A percentile compares a stretch with the other conserved stretches of the same genome.
These are phyloP conservation scores for Casuarina glauca DNA, from an alignment of 306 rosid species.

Conservation along the genomic window DNA sequence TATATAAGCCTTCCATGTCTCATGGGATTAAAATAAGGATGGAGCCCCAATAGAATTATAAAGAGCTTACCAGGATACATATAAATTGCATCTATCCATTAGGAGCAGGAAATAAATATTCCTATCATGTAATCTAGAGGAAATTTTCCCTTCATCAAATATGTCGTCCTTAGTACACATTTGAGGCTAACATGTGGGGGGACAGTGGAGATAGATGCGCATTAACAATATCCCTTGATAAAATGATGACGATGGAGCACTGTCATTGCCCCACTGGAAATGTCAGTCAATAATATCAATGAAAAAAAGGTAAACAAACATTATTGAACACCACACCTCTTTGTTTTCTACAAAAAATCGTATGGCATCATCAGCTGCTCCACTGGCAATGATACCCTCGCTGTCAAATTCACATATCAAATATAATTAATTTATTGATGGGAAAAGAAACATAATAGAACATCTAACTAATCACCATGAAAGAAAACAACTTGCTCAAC, in stretches of 20 bases:
- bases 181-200: background rate
- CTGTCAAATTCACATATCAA: slow-evolving; percentile 48
- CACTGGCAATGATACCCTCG: slow-evolving; percentile 86
- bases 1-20: background rate
- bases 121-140: background rate
- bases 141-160: background rate
- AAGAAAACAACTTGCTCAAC: background rate
- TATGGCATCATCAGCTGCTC: slow-evolving; percentile 93
- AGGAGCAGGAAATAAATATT: background rate
- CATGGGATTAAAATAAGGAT: background rate
- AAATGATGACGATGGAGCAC: background rate
- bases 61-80: background rate
- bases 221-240: background rate
- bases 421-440: slow-evolving; percentile 23
- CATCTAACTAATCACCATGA: background rate
- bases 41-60: background rate
- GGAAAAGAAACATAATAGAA: background rate
- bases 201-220: background rate
- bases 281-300: background rate
- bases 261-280: background rate
- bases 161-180: background rate
- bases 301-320: background rate
- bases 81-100: background rate
- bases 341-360: slow-evolving; percentile 68
- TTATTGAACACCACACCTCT: slow-evolving; percentile 54